A percentile compares a stretch with the other conserved stretches of the same genome.
Evolutionary conservation across 306 rosid species (phyloP).

Genomic region (Cicer judaicum): DNA sequence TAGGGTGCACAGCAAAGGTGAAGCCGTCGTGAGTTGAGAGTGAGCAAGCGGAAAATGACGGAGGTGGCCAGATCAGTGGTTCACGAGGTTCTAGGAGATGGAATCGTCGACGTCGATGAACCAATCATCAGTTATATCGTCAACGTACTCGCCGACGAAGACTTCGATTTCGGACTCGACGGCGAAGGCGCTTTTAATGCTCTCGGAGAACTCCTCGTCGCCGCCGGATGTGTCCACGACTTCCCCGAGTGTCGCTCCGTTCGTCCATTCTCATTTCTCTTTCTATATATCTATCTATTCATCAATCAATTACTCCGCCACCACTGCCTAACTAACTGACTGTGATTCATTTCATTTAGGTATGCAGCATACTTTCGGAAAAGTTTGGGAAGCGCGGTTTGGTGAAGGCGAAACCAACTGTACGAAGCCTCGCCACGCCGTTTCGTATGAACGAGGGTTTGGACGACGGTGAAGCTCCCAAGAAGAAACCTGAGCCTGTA

Average conservation of each 20-base stretch:
- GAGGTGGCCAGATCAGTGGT: slow-evolving; percentile 93
- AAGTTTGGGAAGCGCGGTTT: slow-evolving; percentile 93
- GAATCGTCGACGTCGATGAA: slow-evolving; percentile 74
- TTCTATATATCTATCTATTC: background rate
- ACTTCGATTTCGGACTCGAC: slow-evolving; percentile 88
- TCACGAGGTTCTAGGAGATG: slow-evolving; percentile 77
- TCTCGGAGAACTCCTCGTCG: slow-evolving; percentile 85
- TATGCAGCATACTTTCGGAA: slow-evolving; percentile 73
- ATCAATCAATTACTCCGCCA: background rate
- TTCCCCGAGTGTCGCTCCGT: slow-evolving; percentile 82
- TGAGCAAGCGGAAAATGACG: slow-evolving; percentile 57
- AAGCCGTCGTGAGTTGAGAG: background rate
- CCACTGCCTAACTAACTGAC: background rate
- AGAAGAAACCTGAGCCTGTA: slow-evolving; percentile 82
- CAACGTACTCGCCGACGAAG: slow-evolving; percentile 97
- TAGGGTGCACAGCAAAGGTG: slow-evolving; percentile 1
- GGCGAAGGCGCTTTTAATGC: slow-evolving; percentile 93
- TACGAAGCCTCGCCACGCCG: slow-evolving; percentile 88
- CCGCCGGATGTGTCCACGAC: slow-evolving; percentile 82
- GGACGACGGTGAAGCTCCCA: slow-evolving; percentile 75
- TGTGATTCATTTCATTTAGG: slow-evolving; percentile 49
- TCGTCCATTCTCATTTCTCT: slow-evolving; percentile 31
- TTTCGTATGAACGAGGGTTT: slow-evolving; percentile 91
- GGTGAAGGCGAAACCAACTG: slow-evolving; percentile 75
- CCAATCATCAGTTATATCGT: slow-evolving; percentile 88